phyloP scores from a whole-genome alignment of 2,329 filamentous ascomycete species.

The Diplodia sapinea region DNA sequence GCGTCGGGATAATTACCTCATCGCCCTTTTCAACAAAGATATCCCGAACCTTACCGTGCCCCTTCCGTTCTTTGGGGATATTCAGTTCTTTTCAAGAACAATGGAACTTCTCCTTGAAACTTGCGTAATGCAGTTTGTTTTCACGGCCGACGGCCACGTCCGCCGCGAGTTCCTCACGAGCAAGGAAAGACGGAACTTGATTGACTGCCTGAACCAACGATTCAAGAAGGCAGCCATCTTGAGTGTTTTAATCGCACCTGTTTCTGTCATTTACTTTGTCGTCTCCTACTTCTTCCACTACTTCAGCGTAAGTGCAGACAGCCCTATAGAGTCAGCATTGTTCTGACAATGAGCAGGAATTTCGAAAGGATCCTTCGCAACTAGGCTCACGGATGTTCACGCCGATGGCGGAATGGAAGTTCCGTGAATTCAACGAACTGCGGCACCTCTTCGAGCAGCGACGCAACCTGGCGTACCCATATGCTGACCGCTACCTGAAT shows the following conservation, averaged over 20 bases:
- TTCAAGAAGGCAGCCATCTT: slow-evolving; percentile 84
- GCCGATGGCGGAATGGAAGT: slow-evolving; percentile 94
- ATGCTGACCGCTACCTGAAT: slow-evolving; percentile 88
- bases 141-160: slow-evolving; percentile 82
- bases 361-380: slow-evolving; percentile 88
- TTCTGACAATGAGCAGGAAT: slow-evolving; percentile 66
- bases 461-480: slow-evolving; percentile 92
- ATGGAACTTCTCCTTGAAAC: slow-evolving; percentile 92
- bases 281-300: slow-evolving; percentile 94
- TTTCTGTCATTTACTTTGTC: slow-evolving; percentile 83
- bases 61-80: slow-evolving; percentile 78
- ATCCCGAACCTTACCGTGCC: slow-evolving; percentile 85
- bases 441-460: slow-evolving; percentile 89
- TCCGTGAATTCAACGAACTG: slow-evolving; percentile 96
- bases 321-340: background rate
- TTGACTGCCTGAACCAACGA: slow-evolving; percentile 75
- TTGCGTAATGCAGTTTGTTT: slow-evolving; percentile 91
- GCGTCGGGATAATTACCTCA: slow-evolving; percentile 95
- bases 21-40: slow-evolving; percentile 97
- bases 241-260: slow-evolving; percentile 84
- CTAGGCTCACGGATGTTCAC: slow-evolving; percentile 91
- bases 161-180: slow-evolving; percentile 85
- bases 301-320: slow-evolving; percentile 72
- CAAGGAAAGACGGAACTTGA: slow-evolving; percentile 77
- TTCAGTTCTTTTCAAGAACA: slow-evolving; percentile 85